Percentiles rank a stretch among this genome's conserved stretches.
Evolutionary conservation across 495 filamentous ascomycete genomes (phyloP).

Genomic region (Aspergillus nanangensis): DNA sequence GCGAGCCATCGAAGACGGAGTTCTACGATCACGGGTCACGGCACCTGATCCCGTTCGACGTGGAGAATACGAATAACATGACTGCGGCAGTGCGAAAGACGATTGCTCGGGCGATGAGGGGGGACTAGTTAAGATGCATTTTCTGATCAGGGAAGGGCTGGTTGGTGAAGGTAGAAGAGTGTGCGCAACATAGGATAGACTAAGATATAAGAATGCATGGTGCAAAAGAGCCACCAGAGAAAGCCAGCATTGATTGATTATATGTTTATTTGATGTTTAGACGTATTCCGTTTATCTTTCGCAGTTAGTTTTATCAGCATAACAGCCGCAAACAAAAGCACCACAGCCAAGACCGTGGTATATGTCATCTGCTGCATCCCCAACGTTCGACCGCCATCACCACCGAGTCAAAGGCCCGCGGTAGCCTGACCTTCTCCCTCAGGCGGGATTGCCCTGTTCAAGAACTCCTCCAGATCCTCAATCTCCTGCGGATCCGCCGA

Average conservation of each 20-base stretch:
- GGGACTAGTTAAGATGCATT: constrained; percentile 1
- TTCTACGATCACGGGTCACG: constrained; percentile 36
- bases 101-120: constrained; percentile 20
- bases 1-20: constrained; percentile 28
- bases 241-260: neutral
- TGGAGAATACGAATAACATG: constrained; percentile 31
- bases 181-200: too few relatives aligned
- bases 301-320: constrained; percentile 43
- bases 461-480: constrained; percentile 74
- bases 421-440: constrained; percentile 52
- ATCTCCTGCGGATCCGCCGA: constrained; percentile 77
- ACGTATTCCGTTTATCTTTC: constrained; percentile 9
- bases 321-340: constrained; percentile 49
- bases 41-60: constrained; percentile 39
- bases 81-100: constrained; percentile 25
- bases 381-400: constrained; percentile 2
- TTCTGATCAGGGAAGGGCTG: too few relatives aligned
- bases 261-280: constrained; percentile 7
- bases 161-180: too few relatives aligned
- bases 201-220: neutral
- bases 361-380: constrained; percentile 12
- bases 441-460: constrained; percentile 58
- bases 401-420: constrained; percentile 47
- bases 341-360: constrained; percentile 33
- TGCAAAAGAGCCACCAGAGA: neutral